Conservation (phyloP, 495 filamentous ascomycete genomes). For the Astrothelium subdiscretum region DNA sequence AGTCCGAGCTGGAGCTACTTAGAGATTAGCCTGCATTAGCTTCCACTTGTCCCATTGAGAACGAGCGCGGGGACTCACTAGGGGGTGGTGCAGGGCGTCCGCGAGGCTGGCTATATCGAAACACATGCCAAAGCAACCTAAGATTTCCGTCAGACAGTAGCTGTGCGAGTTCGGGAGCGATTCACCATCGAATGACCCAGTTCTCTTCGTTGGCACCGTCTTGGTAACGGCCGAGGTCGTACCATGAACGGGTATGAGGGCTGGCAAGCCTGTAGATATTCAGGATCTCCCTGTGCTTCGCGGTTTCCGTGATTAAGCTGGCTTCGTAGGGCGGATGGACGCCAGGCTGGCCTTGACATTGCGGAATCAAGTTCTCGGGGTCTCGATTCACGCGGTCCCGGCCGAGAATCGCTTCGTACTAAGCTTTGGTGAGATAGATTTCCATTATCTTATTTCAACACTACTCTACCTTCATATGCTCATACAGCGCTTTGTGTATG, state of each 20-base stretch:
- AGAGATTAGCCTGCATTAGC: not conserved
- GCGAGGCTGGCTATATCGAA: slow-evolving; percentile 30
- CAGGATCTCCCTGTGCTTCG: slow-evolving; percentile 24
- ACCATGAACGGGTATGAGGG: slow-evolving; percentile 15
- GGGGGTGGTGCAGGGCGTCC: slow-evolving; percentile 8
- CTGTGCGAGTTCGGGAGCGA: not conserved
- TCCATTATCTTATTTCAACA: not conserved
- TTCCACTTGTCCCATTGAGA: no score
- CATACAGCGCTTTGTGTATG: slow-evolving; percentile 15
- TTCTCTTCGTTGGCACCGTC: slow-evolving; percentile 25
- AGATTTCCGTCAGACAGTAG: not conserved
- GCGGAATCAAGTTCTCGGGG: slow-evolving; percentile 13
- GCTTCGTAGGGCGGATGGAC: slow-evolving; percentile 22
- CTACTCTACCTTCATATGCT: slow-evolving; percentile 20
- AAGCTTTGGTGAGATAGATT: not conserved
- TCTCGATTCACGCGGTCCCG: slow-evolving; percentile 20
- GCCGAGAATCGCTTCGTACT: slow-evolving; percentile 25
- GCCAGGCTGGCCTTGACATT: slow-evolving; percentile 8
- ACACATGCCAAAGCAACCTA: slow-evolving; percentile 27
- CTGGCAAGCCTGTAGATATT: slow-evolving; percentile 16
- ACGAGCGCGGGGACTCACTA: not conserved
- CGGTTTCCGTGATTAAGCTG: slow-evolving; percentile 26
- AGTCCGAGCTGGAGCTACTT: not conserved
- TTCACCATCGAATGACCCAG: slow-evolving; percentile 27
- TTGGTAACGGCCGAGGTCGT: slow-evolving; percentile 21